Evolutionary conservation across 208 protist species (phyloP).

Genomic region (Crithidia sp.): DNA sequence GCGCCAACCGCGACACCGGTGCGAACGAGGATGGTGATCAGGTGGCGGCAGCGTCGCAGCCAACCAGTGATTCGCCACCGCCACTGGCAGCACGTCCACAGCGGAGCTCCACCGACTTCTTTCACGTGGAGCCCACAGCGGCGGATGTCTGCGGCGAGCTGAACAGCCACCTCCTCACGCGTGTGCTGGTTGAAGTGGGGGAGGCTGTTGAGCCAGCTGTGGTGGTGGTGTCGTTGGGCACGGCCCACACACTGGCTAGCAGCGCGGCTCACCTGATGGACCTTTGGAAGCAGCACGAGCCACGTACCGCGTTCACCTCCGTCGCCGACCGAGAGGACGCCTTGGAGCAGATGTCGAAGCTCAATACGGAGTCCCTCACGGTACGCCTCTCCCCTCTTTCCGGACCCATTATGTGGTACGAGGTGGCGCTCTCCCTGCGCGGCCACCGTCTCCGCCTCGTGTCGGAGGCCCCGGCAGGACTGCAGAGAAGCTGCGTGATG

Average conservation of each 20-base stretch:
- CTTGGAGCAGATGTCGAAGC: neutral
- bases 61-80: neutral
- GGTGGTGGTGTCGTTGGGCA: neutral
- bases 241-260: slow-evolving; percentile 8
- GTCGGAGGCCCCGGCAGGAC: neutral
- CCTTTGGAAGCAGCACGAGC: neutral
- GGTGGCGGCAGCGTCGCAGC: neutral
- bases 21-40: neutral
- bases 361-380: neutral
- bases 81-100: neutral
- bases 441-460: neutral
- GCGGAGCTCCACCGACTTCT: slow-evolving; percentile 16
- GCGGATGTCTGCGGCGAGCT: slow-evolving; percentile 18
- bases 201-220: neutral
- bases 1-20: slow-evolving; percentile 2
- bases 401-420: slow-evolving; percentile 22
- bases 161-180: slow-evolving; percentile 24
- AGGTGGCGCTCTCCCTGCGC: slow-evolving; percentile 10
- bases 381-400: neutral
- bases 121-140: slow-evolving; percentile 23
- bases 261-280: slow-evolving; percentile 1
- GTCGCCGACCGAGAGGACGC: neutral
- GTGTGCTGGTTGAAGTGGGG: slow-evolving; percentile 15
- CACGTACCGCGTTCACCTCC: neutral
- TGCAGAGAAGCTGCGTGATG: neutral